Base-by-base conservation (phyloP, 352 stramenopile species). In the Pythium aquatile region DNA sequence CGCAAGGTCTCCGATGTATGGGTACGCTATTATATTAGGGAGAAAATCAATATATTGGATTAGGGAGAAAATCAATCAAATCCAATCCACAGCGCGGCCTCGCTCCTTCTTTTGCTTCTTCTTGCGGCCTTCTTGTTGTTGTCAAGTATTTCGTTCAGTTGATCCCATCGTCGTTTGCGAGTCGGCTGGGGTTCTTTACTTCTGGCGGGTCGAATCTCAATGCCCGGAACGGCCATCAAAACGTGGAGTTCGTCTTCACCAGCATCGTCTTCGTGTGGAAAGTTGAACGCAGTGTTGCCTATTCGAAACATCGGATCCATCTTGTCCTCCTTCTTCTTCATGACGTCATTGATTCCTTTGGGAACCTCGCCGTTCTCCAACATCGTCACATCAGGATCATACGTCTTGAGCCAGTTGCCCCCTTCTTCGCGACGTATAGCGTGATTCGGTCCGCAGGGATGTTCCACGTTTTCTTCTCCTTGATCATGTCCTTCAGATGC, bases 211-310 rank as follows among this genome's bases (percentile, higher is more conserved):
- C 20, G 20, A 24, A 24, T 11, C 10, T 10, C 32, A 6, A 11
- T 6, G 10, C 32, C 32, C n/a, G 44, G 55, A 39, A 65, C 29
- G n/a, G 20, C 51, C 2, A 70, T 47, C 56, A 70, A 52, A 42
- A 70, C 49, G 40, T 66, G 54, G 49, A 66, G 66, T 55, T 66
- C 55, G 28, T 53, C 63, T 55, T 65, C 63, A 6, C 24, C 37
- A 51, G 30, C 40, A 48, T 24, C 20, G 49, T 62, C 47, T 53
- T 63, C 33, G 48, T 65, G n/a, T 42, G 42, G 49, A 42, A 51
- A 65, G 14, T 55, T 33, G 60, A 66, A 66, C 52, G 39, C 49
- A 47, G 59, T 40, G 49, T 59, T 65, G 48, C 39, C 48, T 17
- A 68, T 48, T 55, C 63, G 39, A 55, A 44, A 65, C 8, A 2